phyloP scores from a whole-genome alignment of 2,329 filamentous ascomycete species.

The Cladophialophora carrionii region DNA sequence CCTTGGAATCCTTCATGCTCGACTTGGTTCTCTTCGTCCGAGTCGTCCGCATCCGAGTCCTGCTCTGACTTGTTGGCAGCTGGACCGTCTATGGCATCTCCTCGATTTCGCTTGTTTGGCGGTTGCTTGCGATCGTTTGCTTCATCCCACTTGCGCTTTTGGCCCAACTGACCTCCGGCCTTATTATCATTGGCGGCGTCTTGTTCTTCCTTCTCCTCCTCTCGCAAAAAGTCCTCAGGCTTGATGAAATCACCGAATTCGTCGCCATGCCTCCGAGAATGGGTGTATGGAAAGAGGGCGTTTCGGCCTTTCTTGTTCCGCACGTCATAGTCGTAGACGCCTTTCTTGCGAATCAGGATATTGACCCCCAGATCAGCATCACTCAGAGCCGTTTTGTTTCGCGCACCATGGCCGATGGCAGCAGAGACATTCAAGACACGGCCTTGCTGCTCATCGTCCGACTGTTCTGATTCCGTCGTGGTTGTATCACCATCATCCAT shows the following conservation, averaged over 20 bases:
- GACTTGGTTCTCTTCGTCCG: conserved; percentile 58
- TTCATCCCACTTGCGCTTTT: conserved; percentile 94
- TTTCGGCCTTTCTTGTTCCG: conserved; percentile 89
- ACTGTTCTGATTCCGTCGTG: conserved; percentile 85
- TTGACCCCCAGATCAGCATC: conserved; percentile 93
- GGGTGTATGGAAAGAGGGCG: conserved; percentile 84
- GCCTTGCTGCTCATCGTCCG: conserved; percentile 86
- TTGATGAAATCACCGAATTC: conserved; percentile 94
- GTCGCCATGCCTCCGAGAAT: conserved; percentile 76
- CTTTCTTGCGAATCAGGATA: conserved; percentile 82
- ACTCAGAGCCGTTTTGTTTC: conserved; percentile 82
- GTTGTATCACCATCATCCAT: conserved; percentile 82
- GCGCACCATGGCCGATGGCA: conserved; percentile 77
- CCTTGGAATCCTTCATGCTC: conserved; percentile 55
- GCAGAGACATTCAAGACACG: conserved; percentile 87
- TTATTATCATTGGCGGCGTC: conserved; percentile 61
- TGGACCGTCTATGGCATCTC: conserved; percentile 27
- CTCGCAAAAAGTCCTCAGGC: conserved; percentile 88
- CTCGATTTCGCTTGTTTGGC: conserved; percentile 41
- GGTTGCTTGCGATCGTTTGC: conserved; percentile 49
- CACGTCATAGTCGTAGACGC: conserved; percentile 91
- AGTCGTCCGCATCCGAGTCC: conserved; percentile 61
- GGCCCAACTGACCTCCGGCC: conserved; percentile 70
- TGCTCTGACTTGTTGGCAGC: conserved; percentile 47
- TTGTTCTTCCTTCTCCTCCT: conserved; percentile 82